Evolutionary conservation across 345 rosid genomes (phyloP), one percentile per base, ranked within the genome.

Genomic region (Mallotus nudiflorus): DNA sequence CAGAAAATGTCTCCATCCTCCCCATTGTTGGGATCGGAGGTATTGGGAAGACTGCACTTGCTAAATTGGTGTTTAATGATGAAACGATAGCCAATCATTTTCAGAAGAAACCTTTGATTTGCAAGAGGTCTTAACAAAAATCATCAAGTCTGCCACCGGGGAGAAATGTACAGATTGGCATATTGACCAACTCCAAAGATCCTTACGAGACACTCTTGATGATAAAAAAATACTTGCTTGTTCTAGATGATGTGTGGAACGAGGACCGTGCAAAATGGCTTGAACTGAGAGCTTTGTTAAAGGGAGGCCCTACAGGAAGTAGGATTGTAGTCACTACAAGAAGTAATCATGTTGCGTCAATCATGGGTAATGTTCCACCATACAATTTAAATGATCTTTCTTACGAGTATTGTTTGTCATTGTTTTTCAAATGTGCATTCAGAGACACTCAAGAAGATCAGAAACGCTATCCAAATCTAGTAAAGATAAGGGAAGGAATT

Each of bases 361-460:
- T n/a, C n/a, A n/a, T n/a, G n/a, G n/a, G n/a, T n/a, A n/a, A n/a
- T n/a, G n/a, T n/a, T n/a, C n/a, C n/a, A n/a, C n/a, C n/a, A n/a
- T n/a, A n/a, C n/a, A n/a, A n/a, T n/a, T n/a, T n/a, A n/a, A n/a
- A n/a, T n/a, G n/a, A n/a, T n/a, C n/a, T n/a, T n/a, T n/a, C n/a
- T n/a, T n/a, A 61, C 18, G 44, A 83, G 39, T 51, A 77, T 22
- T 62, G 72, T 16, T 14, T 77, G 46, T 49, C 65, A 18, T 56
- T 80, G 69, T 77, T 72, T 27, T 5, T 54, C 16, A 69, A 54
- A 29, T 78, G 52, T 18, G 81, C 86, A 10, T 83, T 80, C 4
- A 40, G 37, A 22, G 53, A 55, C 49, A 56, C n/a, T n/a, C n/a
- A 8, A 57, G 31, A 53, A 54, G 37, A 67, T 39, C 6, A 4